These are phyloP conservation scores for Fonsecaea pedrosoi DNA, from an alignment of 2,329 filamentous ascomycete species.

Conservation along the genomic window DNA sequence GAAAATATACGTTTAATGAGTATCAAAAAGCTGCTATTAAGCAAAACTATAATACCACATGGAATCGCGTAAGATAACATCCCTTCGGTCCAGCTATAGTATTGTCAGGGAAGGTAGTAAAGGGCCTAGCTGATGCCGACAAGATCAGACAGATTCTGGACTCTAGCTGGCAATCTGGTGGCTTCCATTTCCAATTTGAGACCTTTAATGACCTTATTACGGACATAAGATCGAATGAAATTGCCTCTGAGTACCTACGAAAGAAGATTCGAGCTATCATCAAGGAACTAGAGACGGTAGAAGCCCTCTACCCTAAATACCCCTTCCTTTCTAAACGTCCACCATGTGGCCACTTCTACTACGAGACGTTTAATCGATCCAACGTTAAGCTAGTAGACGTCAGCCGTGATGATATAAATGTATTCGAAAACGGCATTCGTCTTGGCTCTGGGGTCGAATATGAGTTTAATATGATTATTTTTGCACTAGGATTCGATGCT, in stretches of 20 bases:
- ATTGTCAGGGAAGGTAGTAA: constrained; percentile 32
- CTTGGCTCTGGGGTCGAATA: constrained; percentile 42
- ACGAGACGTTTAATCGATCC: constrained; percentile 55
- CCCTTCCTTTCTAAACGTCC: constrained; percentile 62
- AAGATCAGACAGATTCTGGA: constrained; percentile 38
- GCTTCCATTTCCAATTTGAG: constrained; percentile 60
- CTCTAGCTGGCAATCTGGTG: constrained; percentile 56
- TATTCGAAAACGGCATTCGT: constrained; percentile 51
- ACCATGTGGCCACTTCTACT: constrained; percentile 58
- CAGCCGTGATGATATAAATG: constrained; percentile 50
- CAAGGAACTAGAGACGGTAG: constrained; percentile 55
- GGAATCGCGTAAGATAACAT: constrained; percentile 1
- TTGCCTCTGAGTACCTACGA: constrained; percentile 62
- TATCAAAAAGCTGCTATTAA: constrained; percentile 48
- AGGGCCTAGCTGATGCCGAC: constrained; percentile 42
- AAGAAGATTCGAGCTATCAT: constrained; percentile 60
- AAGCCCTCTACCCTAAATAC: constrained; percentile 63
- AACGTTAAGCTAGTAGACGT: constrained; percentile 57
- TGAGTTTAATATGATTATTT: constrained; percentile 48
- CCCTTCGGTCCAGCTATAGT: constrained; percentile 38
- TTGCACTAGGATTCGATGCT: constrained; percentile 47
- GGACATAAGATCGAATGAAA: constrained; percentile 56
- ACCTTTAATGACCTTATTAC: constrained; percentile 59
- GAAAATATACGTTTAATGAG: constrained; percentile 52
- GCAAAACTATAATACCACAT: neutral